Evolutionary conservation across 441 rosid species (phyloP), one percentile per base, ranked within the genome.

Genomic region (Eutrema salsugineum): DNA sequence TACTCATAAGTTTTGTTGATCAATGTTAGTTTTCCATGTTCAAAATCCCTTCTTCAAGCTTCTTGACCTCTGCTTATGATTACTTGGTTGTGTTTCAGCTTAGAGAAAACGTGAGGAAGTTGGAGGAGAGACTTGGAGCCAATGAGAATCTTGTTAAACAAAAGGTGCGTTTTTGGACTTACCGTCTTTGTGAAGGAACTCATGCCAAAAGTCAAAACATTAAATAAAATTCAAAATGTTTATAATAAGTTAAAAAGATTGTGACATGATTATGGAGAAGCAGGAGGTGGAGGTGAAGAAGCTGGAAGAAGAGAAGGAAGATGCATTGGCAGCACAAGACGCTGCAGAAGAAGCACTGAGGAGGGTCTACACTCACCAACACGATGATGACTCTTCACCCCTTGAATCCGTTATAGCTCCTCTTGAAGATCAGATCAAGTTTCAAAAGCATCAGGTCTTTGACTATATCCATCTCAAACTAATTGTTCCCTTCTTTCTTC

Each of bases 291-390:
- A 95, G 78, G 81, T 88, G 72, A 95, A 81, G 84, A 91, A 82
- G 65, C 77, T 92, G 6, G 38, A 20, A 50, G 77, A 73, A 20
- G 96, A 88, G 76, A 90, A 87, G 81, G 92, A 83, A 83, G 95
- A 89, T 47, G 97, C 98, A 44, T 24, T 91, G 43, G 88, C 96
- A 11, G 98, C 94, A 12, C 99, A 88, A 38, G 91, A 83, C 50
- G 96, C 96, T 12, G 97, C 94, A 10, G 99, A 92, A 83, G 93
- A 85, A 54, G 82, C 96, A 63, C 90, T 92, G 6, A 78, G 96
- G 71, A 88, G 96, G 82, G 86, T 92, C 38, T 86, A 88, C 47
- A 83, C 65, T 44, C 69, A 77, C 55, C 89, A 83, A 40, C 91
- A 82, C 79, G 99, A 94, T 6, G 86, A 88, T 60, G 91, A 86